phyloP scores from a whole-genome alignment of 768 basidiomycete genomes.

The Naganishia friedmannii region DNA sequence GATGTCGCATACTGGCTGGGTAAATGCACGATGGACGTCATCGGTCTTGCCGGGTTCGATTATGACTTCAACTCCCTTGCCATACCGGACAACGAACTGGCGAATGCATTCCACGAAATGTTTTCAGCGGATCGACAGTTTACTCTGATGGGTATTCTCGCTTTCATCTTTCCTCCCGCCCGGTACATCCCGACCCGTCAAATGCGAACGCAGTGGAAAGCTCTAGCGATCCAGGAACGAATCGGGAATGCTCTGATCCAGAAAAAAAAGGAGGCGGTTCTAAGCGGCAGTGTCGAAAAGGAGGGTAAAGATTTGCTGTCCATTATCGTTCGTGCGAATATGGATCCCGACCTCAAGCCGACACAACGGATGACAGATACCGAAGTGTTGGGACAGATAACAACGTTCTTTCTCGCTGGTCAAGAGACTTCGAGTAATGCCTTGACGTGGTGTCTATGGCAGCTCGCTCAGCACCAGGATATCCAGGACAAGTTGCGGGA shows the following conservation, averaged over 20 bases:
- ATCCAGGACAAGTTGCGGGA: constrained; percentile 69
- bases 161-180: not conserved
- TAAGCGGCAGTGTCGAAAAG: constrained; percentile 51
- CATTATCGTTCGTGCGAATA: constrained; percentile 78
- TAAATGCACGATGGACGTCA: constrained; percentile 70
- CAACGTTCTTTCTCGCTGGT: constrained; percentile 78
- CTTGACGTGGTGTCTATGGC: constrained; percentile 77
- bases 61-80: constrained; percentile 79
- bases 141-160: constrained; percentile 54
- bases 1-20: constrained; percentile 68
- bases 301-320: constrained; percentile 73
- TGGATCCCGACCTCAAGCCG: constrained; percentile 57
- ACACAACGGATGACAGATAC: constrained; percentile 76
- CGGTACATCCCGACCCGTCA: constrained; percentile 10
- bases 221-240: constrained; percentile 11
- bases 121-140: constrained; percentile 34
- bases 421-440: constrained; percentile 81
- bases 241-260: constrained; percentile 61
- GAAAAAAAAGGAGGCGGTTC: constrained; percentile 71
- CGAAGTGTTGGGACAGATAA: constrained; percentile 79
- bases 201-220: constrained; percentile 16
- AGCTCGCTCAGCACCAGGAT: constrained; percentile 66
- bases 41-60: constrained; percentile 71
- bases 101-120: constrained; percentile 59
- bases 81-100: constrained; percentile 83